Conservation (phyloP, 2,329 filamentous ascomycete species). For the Phialophora verrucosa region DNA sequence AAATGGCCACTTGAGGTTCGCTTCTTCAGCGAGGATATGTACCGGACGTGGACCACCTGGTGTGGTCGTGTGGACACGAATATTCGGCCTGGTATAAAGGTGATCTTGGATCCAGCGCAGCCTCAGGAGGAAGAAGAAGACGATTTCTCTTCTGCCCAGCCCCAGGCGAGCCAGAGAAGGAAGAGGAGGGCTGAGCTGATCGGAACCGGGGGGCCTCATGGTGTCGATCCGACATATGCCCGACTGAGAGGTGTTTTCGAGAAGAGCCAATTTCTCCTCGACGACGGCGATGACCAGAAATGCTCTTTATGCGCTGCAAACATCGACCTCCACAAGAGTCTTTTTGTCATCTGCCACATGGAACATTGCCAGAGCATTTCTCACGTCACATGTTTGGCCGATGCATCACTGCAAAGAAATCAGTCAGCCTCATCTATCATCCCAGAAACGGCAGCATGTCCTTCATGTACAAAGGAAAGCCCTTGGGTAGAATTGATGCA, state of each 20-base stretch:
- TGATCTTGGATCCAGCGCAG: slow-evolving; percentile 59
- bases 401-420: slow-evolving; percentile 55
- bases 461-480: slow-evolving; percentile 66
- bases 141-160: slow-evolving; percentile 38
- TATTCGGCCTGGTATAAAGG: slow-evolving; percentile 56
- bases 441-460: slow-evolving; percentile 73
- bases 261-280: slow-evolving; percentile 56
- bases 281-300: slow-evolving; percentile 43
- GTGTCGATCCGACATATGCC: slow-evolving; percentile 61
- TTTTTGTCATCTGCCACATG: slow-evolving; percentile 60
- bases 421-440: slow-evolving; percentile 57
- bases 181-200: slow-evolving; percentile 36
- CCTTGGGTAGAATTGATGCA: slow-evolving; percentile 80
- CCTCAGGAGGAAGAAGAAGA: slow-evolving; percentile 31
- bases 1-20: slow-evolving; percentile 82
- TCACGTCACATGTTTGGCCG: slow-evolving; percentile 64
- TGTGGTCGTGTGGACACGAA: slow-evolving; percentile 56
- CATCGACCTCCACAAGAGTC: slow-evolving; percentile 47
- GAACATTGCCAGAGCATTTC: slow-evolving; percentile 54
- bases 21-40: slow-evolving; percentile 76
- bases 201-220: slow-evolving; percentile 48
- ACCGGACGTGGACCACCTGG: slow-evolving; percentile 70
- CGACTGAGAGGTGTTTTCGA: slow-evolving; percentile 57
- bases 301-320: slow-evolving; percentile 59
- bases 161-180: slow-evolving; percentile 32